Evolutionary conservation across 179 eudicot species (phyloP).

Genomic region (Heliamphora pulchella): DNA sequence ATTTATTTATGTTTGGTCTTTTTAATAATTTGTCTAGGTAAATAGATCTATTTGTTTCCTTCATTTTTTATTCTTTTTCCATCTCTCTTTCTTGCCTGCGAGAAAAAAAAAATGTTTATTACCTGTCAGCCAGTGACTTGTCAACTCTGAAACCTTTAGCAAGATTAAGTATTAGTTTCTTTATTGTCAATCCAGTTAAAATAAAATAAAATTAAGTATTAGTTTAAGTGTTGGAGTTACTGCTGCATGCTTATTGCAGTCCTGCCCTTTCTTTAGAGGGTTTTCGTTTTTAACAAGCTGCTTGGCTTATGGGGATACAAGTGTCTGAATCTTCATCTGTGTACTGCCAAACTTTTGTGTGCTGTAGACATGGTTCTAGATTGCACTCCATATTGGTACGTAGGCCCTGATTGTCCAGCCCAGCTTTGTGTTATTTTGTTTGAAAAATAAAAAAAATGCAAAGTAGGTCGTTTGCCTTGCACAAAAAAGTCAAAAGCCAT

Average conservation of each 20-base stretch:
- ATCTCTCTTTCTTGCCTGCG: neutral
- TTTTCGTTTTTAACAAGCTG: too few species aligned
- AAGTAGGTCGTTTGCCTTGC: too few species aligned
- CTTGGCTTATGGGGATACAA: too few species aligned
- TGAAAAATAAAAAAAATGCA: too few species aligned
- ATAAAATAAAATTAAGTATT: neutral
- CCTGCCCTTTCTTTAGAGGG: neutral
- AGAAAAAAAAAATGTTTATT: too few species aligned
- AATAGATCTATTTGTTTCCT: neutral
- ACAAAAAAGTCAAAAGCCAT: too few species aligned
- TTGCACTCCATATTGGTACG: too few species aligned
- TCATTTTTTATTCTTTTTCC: neutral
- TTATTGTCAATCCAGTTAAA: too few species aligned
- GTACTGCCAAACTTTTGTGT: too few species aligned
- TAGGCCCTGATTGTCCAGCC: neutral
- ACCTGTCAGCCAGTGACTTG: neutral
- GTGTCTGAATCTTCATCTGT: neutral
- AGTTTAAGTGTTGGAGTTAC: neutral
- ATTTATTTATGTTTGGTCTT: slow-evolving; percentile 1
- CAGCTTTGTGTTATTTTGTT: too few species aligned
- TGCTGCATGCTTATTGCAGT: neutral
- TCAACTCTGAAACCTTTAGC: slow-evolving; percentile 1
- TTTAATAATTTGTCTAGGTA: neutral
- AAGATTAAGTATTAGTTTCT: neutral
- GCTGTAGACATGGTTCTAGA: neutral